phyloP scores from a whole-genome alignment of 495 filamentous ascomycete genomes.

The Aspergillus saccharolyticus region DNA sequence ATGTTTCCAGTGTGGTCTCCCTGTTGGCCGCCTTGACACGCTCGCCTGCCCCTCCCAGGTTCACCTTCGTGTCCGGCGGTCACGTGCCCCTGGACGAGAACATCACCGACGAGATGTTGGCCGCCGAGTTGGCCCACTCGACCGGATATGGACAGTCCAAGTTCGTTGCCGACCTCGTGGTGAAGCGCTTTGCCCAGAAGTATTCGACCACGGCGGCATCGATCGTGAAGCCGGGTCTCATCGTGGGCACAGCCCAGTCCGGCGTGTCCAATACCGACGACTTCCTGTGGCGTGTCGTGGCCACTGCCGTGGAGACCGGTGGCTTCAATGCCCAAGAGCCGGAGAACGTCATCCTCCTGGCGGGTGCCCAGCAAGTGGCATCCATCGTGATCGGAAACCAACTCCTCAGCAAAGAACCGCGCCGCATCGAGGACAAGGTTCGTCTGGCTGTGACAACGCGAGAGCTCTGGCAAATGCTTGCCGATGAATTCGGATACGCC shows the following conservation, averaged over 20 bases:
- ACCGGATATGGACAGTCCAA: slow-evolving; percentile 27
- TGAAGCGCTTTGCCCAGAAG: slow-evolving; percentile 9
- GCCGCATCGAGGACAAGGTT: too few species aligned
- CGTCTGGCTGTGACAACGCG: too few species aligned
- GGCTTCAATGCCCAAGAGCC: not conserved
- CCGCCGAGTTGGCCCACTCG: slow-evolving; percentile 16
- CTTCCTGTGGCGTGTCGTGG: slow-evolving; percentile 31
- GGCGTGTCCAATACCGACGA: slow-evolving; percentile 24
- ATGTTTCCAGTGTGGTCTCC: slow-evolving; percentile 31
- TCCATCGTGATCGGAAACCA: too few species aligned
- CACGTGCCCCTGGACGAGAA: too few species aligned
- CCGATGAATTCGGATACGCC: too few species aligned
- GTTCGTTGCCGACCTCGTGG: slow-evolving; percentile 22
- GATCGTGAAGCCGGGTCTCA: slow-evolving; percentile 28
- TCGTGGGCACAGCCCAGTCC: slow-evolving; percentile 8
- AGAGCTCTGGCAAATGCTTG: too few species aligned
- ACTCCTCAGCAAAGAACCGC: too few species aligned
- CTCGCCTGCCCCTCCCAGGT: slow-evolving; percentile 5
- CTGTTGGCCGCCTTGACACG: slow-evolving; percentile 16
- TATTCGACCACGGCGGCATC: not conserved
- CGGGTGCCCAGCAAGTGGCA: too few species aligned
- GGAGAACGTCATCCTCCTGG: not conserved
- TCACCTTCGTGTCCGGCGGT: slow-evolving; percentile 10
- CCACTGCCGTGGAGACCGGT: not conserved
- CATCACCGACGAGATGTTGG: slow-evolving; percentile 5